These are phyloP conservation scores for Bruguiera sexangula DNA, from an alignment of 345 rosid species.

Conservation along the genomic window DNA sequence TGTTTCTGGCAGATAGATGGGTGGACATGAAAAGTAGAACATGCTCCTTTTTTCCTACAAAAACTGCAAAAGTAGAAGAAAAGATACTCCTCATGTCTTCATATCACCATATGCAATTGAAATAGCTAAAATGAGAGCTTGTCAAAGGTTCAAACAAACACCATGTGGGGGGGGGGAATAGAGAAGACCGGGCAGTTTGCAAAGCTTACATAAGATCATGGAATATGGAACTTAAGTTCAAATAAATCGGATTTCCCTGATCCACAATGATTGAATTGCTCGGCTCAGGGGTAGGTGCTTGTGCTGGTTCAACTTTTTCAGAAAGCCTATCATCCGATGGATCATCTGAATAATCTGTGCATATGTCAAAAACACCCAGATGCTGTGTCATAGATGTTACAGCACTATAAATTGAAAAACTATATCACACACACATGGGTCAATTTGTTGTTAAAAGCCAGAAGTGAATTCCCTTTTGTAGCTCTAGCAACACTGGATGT, in stretches of 20 bases:
- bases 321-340: slow-evolving; percentile 30
- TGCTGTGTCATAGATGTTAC: too few relatives aligned
- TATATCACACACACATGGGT: too few relatives aligned
- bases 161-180: too few relatives aligned
- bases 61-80: neutral
- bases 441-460: too few relatives aligned
- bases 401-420: too few relatives aligned
- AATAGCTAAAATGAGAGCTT: too few relatives aligned
- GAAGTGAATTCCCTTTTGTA: too few relatives aligned
- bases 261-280: slow-evolving; percentile 19
- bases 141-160: too few relatives aligned
- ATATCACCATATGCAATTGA: too few relatives aligned
- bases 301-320: slow-evolving; percentile 31
- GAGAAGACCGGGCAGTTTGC: neutral
- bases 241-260: slow-evolving; percentile 22
- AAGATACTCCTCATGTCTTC: too few relatives aligned
- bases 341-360: slow-evolving; percentile 5
- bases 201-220: slow-evolving; percentile 51
- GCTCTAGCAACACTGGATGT: too few relatives aligned
- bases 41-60: slow-evolving; percentile 47
- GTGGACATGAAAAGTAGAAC: slow-evolving; percentile 49
- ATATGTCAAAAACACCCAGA: too few relatives aligned
- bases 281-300: slow-evolving; percentile 18
- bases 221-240: slow-evolving; percentile 26
- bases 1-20: slow-evolving; percentile 51